These are phyloP conservation scores for Cystofilobasidium macerans DNA, from an alignment of 768 basidiomycete genomes.

Conservation along the genomic window DNA sequence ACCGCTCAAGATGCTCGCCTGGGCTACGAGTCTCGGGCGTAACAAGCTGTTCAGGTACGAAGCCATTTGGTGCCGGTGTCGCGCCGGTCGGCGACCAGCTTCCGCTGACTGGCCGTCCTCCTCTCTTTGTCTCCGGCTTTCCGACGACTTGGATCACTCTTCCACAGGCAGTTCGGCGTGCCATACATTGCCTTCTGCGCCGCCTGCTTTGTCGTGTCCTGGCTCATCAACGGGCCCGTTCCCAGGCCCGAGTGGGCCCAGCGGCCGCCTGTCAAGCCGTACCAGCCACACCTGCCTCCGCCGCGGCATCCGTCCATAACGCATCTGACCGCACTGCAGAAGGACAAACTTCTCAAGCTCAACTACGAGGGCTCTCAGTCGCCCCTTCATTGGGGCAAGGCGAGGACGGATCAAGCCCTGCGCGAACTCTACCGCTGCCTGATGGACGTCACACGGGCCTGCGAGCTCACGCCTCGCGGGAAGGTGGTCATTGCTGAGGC, in stretches of 20 bases:
- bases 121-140: no score
- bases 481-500: conserved; percentile 24
- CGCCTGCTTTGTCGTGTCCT: background rate
- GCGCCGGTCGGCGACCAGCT: no score
- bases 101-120: no score
- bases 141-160: background rate
- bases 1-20: background rate
- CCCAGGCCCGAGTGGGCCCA: background rate
- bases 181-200: background rate
- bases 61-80: no score
- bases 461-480: conserved; percentile 9
- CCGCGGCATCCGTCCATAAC: conserved; percentile 14
- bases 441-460: conserved; percentile 6
- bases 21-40: background rate
- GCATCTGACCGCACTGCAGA: conserved; percentile 18
- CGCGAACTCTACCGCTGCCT: conserved; percentile 6
- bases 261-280: conserved; percentile 11
- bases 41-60: background rate
- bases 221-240: conserved; percentile 18
- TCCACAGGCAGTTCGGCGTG: background rate
- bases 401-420: conserved; percentile 2
- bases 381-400: conserved; percentile 4
- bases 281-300: conserved; percentile 19
- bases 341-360: conserved; percentile 9
- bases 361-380: background rate